These are phyloP conservation scores for Cymodocea nodosa DNA, from an alignment of 116 monocot genomes.

Conservation along the genomic window DNA sequence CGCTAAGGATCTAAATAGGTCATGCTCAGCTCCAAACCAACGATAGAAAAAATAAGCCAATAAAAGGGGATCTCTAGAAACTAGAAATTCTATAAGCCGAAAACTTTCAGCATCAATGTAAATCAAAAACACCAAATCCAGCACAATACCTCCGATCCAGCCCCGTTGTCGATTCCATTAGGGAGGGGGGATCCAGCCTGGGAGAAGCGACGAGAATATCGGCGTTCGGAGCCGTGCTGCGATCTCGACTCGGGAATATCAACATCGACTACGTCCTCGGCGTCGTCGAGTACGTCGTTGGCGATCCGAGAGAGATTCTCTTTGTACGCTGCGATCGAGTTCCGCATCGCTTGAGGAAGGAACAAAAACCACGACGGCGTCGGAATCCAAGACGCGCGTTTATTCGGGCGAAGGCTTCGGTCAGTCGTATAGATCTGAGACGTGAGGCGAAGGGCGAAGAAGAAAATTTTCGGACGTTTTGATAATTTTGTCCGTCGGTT, in stretches of 20 bases:
- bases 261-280: conserved; percentile 33
- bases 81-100: background rate
- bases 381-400: background rate
- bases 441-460: too few species aligned
- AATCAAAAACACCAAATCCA: background rate
- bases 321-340: conserved; percentile 68
- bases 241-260: background rate
- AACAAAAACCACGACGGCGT: background rate
- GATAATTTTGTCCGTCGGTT: too few species aligned
- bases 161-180: conserved; percentile 25
- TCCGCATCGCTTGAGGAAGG: conserved; percentile 35
- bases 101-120: background rate
- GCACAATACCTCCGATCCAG: conserved; percentile 30
- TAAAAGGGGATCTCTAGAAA: background rate
- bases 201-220: conserved; percentile 28
- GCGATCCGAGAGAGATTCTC: conserved; percentile 89
- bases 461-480: too few species aligned
- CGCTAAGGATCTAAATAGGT: too few species aligned
- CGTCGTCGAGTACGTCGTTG: conserved; percentile 54
- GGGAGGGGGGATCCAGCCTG: conserved; percentile 15
- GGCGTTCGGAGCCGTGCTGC: conserved; percentile 18
- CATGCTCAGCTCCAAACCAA: background rate
- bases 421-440: too few species aligned
- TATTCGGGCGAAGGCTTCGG: too few species aligned
- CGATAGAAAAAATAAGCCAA: background rate